phyloP scores from a whole-genome alignment of 257 asterid species.

The Nemophila menziesii region DNA sequence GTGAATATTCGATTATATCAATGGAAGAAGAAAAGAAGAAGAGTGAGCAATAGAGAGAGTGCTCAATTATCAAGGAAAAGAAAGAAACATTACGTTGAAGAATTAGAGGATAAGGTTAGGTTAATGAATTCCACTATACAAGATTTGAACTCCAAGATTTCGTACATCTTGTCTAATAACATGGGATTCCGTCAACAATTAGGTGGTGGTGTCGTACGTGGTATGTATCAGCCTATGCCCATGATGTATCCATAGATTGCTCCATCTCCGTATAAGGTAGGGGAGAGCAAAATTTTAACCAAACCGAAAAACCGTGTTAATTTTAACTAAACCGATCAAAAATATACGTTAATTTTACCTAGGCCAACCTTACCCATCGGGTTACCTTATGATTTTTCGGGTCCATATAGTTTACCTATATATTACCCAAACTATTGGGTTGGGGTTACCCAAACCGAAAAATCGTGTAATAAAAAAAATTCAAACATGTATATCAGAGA shows the following conservation, averaged over 20 bases:
- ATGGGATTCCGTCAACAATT: conserved; percentile 61
- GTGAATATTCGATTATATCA: conserved; percentile 16
- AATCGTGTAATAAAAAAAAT: too few species aligned
- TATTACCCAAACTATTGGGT: too few species aligned
- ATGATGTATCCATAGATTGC: conserved; percentile 80
- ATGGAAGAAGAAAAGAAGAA: conserved; percentile 76
- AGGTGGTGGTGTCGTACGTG: conserved; percentile 43
- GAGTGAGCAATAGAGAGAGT: conserved; percentile 92
- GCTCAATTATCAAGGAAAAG: conserved; percentile 94
- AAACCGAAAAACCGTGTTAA: too few species aligned
- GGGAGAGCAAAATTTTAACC: too few species aligned
- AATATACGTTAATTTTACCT: too few species aligned
- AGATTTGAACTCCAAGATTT: conserved; percentile 66
- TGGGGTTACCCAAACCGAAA: too few species aligned
- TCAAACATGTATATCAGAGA: too few species aligned
- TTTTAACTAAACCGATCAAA: too few species aligned
- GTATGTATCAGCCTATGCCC: conserved; percentile 50
- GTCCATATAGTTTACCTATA: too few species aligned
- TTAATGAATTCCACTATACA: conserved; percentile 86
- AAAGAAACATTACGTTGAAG: conserved; percentile 89
- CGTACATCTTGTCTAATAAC: conserved; percentile 73
- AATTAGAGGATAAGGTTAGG: conserved; percentile 88
- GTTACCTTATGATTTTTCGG: too few species aligned
- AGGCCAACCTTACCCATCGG: too few species aligned
- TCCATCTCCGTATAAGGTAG: conserved; percentile 52